Percentiles rank a stretch among this genome's conserved stretches.
These are phyloP conservation scores for Melaleuca quinquenervia DNA, from an alignment of 345 rosid genomes.

Conservation along the genomic window DNA sequence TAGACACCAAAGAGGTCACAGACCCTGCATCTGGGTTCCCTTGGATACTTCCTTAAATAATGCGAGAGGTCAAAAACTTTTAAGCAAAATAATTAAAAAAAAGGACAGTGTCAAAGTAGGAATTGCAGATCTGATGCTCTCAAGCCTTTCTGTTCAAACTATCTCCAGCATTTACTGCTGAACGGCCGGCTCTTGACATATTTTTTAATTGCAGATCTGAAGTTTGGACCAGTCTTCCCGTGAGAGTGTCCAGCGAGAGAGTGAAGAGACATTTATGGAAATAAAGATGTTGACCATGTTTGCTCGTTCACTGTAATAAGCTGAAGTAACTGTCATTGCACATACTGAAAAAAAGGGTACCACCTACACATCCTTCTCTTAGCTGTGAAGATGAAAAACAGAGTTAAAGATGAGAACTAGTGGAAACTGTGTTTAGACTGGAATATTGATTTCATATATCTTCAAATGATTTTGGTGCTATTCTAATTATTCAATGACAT, in stretches of 20 bases:
- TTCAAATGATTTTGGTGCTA: not conserved
- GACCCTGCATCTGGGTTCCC: not conserved
- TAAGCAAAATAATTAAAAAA: not conserved
- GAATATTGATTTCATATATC: not conserved
- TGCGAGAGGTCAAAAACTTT: not conserved
- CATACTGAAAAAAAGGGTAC: not conserved
- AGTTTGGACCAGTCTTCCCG: not conserved
- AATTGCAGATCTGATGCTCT: constrained; percentile 8
- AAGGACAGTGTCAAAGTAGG: not conserved
- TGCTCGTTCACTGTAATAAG: not conserved
- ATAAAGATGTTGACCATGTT: not conserved
- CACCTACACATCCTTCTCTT: not conserved
- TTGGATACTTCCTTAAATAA: not conserved
- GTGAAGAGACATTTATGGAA: not conserved
- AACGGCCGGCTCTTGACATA: not conserved
- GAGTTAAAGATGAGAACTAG: not conserved
- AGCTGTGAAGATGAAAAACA: not conserved
- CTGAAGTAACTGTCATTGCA: not conserved
- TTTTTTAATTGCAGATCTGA: not conserved
- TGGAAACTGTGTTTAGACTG: not conserved
- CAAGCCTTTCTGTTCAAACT: not conserved
- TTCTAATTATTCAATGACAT: not conserved
- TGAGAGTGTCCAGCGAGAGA: not conserved
- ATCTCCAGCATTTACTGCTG: not conserved
- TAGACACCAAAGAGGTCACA: not conserved